Base-by-base conservation (phyloP, 257 asterid genomes). In the Fraxinus quadrangulata region DNA sequence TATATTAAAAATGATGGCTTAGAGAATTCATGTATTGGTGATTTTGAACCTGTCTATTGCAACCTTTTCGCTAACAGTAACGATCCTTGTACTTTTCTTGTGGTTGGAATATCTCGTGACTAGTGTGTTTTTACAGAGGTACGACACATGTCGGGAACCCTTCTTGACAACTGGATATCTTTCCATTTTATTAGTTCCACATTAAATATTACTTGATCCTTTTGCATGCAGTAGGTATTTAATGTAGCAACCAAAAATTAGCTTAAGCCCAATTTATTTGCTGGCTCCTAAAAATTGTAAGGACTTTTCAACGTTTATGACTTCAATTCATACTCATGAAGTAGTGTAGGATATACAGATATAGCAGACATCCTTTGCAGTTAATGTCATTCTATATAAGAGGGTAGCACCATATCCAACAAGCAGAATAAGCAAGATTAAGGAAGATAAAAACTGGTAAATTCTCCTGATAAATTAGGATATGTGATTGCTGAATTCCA, bases 1-100 rank as follows among this genome's bases (percentile, higher is more conserved):
- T 26, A 75, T 8, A 26, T 67, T 39, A 14, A 49, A 75, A 72
- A 74, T 28, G 75, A 67, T 11, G n/a, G 47, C 30, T 45, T 45
- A 33, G 42, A 40, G 21, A 71, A 30, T 31, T 72, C 70, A 42
- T 17, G 4, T 30, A 78, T 51, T 54, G 37, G 51, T 26, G 26
- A 36, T 24, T 63, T 63, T 63, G 17, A 63, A 63, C 69, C 34
- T 10, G 17, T 63, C 9, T 3, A n/a, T 26, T 4, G 2, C 69
- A 26, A 12, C 28, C 39, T 37, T 74, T 49, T 72, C 75, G 10
- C 51, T 42, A 26, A 63, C 36, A 63, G 36, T 23, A 23, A 59
- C 5, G 13, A 10, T 63, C 34, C 9, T 24, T 63, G 19, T 24
- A 9, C 19, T 63, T 63, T 26, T 24, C 67, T 21, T 12, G 21